Evolutionary conservation across 2,329 filamentous ascomycete species (phyloP), one percentile per base, ranked within the genome.

Genomic region (Cryphonectria parasitica): DNA sequence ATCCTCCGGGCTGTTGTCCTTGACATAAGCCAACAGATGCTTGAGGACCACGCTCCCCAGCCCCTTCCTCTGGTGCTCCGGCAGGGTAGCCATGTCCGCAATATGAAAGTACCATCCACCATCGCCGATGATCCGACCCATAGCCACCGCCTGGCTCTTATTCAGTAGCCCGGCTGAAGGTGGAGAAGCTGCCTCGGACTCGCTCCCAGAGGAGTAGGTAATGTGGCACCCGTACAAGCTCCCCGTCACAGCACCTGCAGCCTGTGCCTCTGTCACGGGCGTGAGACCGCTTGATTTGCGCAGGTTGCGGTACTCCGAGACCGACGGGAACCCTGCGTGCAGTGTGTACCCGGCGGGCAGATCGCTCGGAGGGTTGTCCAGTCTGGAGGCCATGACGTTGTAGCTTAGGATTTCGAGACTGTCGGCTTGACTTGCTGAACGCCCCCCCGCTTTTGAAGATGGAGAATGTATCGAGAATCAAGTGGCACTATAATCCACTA

Each of bases 71-170:
- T 85, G 85, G 70, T 87, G 84, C 10, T 77, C 79, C 7, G 84
- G 83, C 62, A 84, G 77, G n/a, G 85, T 82, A 1, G 82, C 83
- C 76, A 88, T 83, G 74, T 87, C 85, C 28, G 82, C 82, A 65
- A 87, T 79, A 60, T 82, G 77, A 67, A 87, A 85, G 73, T 87
- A 86, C 78, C 85, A 84, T 7, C 82, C 82, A 8, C 85, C 85
- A 72, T 87, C 85, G 17, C 84, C 83, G 69, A 86, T 78, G 36
- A 87, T 78, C 28, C 85, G 81, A 64, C 84, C 85, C 85, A 87
- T 87, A 0, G 78, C 85, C 7, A 87, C 79, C 13, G 39, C 61
- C 17, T 43, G 41, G 17, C 17, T 8, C 36, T 39, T 34, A 34
- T 4, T 4, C 15, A 0, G 15, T 19, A 19, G 15, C 15, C 5